phyloP scores from a whole-genome alignment of 2,329 filamentous ascomycete genomes.

The Epichloe sylvatica region DNA sequence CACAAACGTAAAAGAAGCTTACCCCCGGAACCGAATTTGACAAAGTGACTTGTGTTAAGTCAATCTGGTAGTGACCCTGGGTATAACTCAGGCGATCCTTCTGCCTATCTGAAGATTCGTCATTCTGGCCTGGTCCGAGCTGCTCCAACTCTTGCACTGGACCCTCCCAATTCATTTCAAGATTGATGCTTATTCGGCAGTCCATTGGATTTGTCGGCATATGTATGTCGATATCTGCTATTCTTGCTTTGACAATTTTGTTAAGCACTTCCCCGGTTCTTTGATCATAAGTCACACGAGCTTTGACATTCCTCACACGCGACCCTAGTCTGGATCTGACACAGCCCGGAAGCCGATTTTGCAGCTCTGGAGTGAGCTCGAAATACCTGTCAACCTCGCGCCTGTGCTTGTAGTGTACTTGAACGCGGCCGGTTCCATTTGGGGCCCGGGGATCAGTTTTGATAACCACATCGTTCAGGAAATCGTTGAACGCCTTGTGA shows the following conservation, averaged over 20 bases:
- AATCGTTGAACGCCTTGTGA: constrained; percentile 72
- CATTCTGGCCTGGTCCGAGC: constrained; percentile 21
- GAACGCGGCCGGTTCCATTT: constrained; percentile 35
- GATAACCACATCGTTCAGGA: constrained; percentile 56
- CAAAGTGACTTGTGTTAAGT: constrained; percentile 77
- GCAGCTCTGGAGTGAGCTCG: constrained; percentile 49
- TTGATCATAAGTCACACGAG: constrained; percentile 62
- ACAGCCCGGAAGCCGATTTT: constrained; percentile 48
- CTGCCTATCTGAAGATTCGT: constrained; percentile 45
- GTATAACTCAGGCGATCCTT: constrained; percentile 90
- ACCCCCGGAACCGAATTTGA: constrained; percentile 22
- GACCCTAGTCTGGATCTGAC: constrained; percentile 42
- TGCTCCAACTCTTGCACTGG: constrained; percentile 42
- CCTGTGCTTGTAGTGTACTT: constrained; percentile 68
- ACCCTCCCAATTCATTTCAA: constrained; percentile 81
- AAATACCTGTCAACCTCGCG: constrained; percentile 75
- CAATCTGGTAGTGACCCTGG: constrained; percentile 77
- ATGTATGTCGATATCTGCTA: constrained; percentile 77
- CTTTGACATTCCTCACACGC: constrained; percentile 31
- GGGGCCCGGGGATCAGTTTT: constrained; percentile 43
- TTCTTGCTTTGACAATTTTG: constrained; percentile 83
- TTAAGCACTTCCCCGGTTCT: constrained; percentile 55
- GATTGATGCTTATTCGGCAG: constrained; percentile 84
- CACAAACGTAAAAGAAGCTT: constrained; percentile 9
- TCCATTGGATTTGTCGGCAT: constrained; percentile 68